A percentile compares a stretch with the other conserved stretches of the same genome.
phyloP scores from a whole-genome alignment of 1,284 basidiomycete species.

The Schizophyllum amplum region DNA sequence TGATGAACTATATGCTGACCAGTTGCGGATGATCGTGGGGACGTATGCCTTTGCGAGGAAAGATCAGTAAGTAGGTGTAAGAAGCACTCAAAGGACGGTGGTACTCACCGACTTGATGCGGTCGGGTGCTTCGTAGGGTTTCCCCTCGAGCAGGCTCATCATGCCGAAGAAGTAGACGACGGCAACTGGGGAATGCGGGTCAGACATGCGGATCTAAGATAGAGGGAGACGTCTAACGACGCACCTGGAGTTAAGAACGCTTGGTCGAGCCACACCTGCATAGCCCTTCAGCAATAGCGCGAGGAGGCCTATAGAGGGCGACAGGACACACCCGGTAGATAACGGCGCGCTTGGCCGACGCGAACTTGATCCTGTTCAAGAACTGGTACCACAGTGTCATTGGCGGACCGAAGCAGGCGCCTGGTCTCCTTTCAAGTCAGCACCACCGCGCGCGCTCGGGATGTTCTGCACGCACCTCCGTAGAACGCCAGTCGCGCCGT shows the following conservation, averaged over 20 bases:
- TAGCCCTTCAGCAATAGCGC: not conserved
- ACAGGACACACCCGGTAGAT: conserved; percentile 45
- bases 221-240: conserved; percentile 5
- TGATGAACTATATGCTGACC: conserved; percentile 31
- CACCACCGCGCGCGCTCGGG: not conserved
- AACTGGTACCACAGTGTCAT: conserved; percentile 67
- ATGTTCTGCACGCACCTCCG: conserved; percentile 38
- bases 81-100: not conserved
- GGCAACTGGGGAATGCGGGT: conserved; percentile 31
- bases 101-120: conserved; percentile 47
- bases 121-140: conserved; percentile 45
- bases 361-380: conserved; percentile 55
- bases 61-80: not conserved
- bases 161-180: conserved; percentile 68
- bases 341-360: conserved; percentile 46
- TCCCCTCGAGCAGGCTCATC: conserved; percentile 69
- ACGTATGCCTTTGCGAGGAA: conserved; percentile 44
- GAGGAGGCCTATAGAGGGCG: conserved; percentile 8
- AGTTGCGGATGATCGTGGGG: conserved; percentile 66
- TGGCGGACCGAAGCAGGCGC: conserved; percentile 58
- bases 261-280: conserved; percentile 70
- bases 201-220: not conserved
- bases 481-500: conserved; percentile 70
- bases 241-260: conserved; percentile 59
- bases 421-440: conserved; percentile 25